Conservation (phyloP, 2,329 filamentous ascomycete species). For the Colletotrichum sp. region DNA sequence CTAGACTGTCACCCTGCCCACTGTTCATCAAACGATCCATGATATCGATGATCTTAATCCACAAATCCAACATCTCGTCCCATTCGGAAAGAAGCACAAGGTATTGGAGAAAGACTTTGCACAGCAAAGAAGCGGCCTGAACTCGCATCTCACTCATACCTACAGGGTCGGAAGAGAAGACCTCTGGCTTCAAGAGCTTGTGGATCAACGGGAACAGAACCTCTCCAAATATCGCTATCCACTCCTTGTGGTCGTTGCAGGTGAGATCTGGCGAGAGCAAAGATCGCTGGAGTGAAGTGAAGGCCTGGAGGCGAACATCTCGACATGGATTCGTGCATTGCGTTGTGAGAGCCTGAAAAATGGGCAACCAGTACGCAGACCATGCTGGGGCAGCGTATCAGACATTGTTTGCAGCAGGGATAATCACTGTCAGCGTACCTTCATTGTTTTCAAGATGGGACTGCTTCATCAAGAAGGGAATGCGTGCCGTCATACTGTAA, state of each 20-base stretch:
- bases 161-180: slow-evolving; percentile 86
- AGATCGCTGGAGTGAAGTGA: slow-evolving; percentile 83
- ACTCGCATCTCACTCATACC: slow-evolving; percentile 97
- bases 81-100: slow-evolving; percentile 83
- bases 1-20: slow-evolving; percentile 86
- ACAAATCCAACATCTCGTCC: slow-evolving; percentile 89
- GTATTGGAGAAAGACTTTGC: slow-evolving; percentile 96
- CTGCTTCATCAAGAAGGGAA: slow-evolving; percentile 87
- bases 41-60: slow-evolving; percentile 90
- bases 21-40: slow-evolving; percentile 97
- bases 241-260: slow-evolving; percentile 84
- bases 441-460: slow-evolving; percentile 89
- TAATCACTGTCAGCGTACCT: slow-evolving; percentile 49
- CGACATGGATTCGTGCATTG: slow-evolving; percentile 96
- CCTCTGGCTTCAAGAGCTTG: slow-evolving; percentile 88
- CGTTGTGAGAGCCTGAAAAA: slow-evolving; percentile 84
- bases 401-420: background rate
- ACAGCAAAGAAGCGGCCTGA: slow-evolving; percentile 87
- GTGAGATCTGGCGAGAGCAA: slow-evolving; percentile 85
- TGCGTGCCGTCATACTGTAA: slow-evolving; percentile 79
- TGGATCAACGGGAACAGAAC: slow-evolving; percentile 92
- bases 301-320: slow-evolving; percentile 88
- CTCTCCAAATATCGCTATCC: slow-evolving; percentile 93
- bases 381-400: slow-evolving; percentile 66
- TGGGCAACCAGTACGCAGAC: slow-evolving; percentile 97